These are phyloP conservation scores for Ehretia macrophylla DNA, from an alignment of 257 asterid species.

Conservation along the genomic window DNA sequence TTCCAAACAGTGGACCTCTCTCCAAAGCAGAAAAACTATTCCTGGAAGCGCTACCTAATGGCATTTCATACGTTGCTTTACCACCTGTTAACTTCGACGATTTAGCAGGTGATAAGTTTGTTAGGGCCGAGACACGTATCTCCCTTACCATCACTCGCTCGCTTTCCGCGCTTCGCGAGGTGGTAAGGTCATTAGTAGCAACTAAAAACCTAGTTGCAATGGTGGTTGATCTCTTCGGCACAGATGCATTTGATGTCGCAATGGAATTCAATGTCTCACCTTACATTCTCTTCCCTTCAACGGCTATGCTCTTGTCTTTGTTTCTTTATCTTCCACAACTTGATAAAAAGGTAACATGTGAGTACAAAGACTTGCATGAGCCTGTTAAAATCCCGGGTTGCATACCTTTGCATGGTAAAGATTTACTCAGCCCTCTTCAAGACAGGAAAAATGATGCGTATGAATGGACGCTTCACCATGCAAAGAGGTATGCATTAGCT, in stretches of 20 bases:
- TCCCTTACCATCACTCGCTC: conserved; percentile 59
- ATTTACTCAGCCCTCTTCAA: conserved; percentile 59
- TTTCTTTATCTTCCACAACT: conserved; percentile 45
- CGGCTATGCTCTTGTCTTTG: conserved; percentile 51
- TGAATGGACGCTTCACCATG: conserved; percentile 44
- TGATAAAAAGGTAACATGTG: conserved; percentile 37
- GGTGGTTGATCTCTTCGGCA: conserved; percentile 72
- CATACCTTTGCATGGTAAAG: conserved; percentile 50
- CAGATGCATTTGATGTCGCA: conserved; percentile 65
- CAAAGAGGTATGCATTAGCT: conserved; percentile 45
- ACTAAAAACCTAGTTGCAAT: conserved; percentile 34
- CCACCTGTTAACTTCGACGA: conserved; percentile 50
- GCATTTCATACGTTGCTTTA: conserved; percentile 35
- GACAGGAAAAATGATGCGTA: conserved; percentile 59
- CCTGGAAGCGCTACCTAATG: conserved; percentile 50
- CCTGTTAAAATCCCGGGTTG: conserved; percentile 63
- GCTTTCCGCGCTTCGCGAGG: conserved; percentile 34
- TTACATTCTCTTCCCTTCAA: conserved; percentile 52
- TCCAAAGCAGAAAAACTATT: conserved; percentile 36
- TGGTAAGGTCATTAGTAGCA: conserved; percentile 19
- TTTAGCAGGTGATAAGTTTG: conserved; percentile 34
- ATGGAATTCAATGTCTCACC: conserved; percentile 34
- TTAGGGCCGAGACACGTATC: conserved; percentile 51
- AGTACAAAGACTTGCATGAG: conserved; percentile 46
- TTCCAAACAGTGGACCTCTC: conserved; percentile 56